Evolutionary conservation across 495 filamentous ascomycete species (phyloP).

Genomic region (Emericellopsis terricola): DNA sequence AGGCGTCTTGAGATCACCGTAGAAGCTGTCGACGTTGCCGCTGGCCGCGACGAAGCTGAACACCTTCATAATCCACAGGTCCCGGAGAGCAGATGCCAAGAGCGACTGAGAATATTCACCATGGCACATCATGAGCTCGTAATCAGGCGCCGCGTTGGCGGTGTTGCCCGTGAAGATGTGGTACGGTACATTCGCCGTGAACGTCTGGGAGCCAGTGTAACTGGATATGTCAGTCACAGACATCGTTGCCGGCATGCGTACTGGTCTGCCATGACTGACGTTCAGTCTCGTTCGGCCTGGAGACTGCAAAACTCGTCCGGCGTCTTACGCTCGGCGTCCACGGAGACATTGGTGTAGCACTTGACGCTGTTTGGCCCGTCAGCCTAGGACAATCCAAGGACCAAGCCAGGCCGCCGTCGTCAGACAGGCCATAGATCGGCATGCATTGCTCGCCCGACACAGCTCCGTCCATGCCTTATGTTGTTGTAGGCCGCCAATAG

Average conservation of each 20-base stretch:
- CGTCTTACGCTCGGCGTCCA: conserved; percentile 23
- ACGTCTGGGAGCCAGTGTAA: conserved; percentile 33
- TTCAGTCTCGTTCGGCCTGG: conserved; percentile 34
- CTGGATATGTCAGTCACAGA: conserved; percentile 10
- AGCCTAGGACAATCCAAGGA: conserved; percentile 37
- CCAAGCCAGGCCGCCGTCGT: conserved; percentile 30
- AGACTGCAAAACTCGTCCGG: conserved; percentile 33
- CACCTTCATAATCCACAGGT: conserved; percentile 36
- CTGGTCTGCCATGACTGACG: conserved; percentile 13
- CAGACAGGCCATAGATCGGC: conserved; percentile 26
- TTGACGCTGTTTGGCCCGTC: conserved; percentile 35
- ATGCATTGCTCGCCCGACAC: conserved; percentile 39
- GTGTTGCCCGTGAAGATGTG: conserved; percentile 41
- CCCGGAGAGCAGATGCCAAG: conserved; percentile 31
- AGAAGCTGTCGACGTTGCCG: conserved; percentile 25
- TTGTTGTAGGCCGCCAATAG: conserved; percentile 9
- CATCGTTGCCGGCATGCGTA: neutral
- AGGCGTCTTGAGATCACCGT: conserved; percentile 36
- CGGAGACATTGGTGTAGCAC: conserved; percentile 37
- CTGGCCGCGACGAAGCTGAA: conserved; percentile 41
- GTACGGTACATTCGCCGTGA: conserved; percentile 43
- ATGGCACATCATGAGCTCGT: conserved; percentile 62
- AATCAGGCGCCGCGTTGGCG: conserved; percentile 25
- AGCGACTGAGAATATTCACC: conserved; percentile 39
- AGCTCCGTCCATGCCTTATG: conserved; percentile 26